phyloP scores from a whole-genome alignment of 148 eudicot genomes.

The Chenopodium formosanum region DNA sequence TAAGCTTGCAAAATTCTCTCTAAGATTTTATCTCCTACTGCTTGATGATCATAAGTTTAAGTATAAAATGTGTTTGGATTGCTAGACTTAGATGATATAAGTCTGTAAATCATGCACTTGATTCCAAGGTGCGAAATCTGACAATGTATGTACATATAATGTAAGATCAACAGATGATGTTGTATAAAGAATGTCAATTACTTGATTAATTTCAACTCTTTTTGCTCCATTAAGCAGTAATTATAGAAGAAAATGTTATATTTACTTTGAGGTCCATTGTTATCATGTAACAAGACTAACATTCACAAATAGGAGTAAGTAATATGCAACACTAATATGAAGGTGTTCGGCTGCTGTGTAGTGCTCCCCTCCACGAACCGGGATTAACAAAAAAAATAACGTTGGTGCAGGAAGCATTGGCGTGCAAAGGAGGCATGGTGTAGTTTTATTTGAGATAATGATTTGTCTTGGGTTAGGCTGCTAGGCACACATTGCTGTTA shows the following conservation, averaged over 20 bases:
- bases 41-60: not conserved
- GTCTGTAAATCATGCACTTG: slow-evolving; percentile 20
- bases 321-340: too few species aligned
- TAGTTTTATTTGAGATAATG: too few species aligned
- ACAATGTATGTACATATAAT: slow-evolving; percentile 31
- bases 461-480: too few species aligned
- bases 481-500: too few species aligned
- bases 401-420: too few species aligned
- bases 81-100: not conserved
- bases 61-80: not conserved
- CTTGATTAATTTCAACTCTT: not conserved
- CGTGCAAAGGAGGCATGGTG: too few species aligned
- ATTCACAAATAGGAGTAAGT: not conserved
- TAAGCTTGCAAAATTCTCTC: not conserved
- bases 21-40: slow-evolving; percentile 2
- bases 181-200: slow-evolving; percentile 5
- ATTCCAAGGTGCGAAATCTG: slow-evolving; percentile 14
- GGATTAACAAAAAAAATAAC: too few species aligned
- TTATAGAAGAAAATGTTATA: not conserved
- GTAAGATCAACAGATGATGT: slow-evolving; percentile 23
- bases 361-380: too few species aligned
- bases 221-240: not conserved
- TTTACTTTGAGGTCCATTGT: not conserved
- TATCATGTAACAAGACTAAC: not conserved
- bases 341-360: too few species aligned